Conservation (phyloP, 2,329 filamentous ascomycete genomes). For the Aspergillus uvarum region DNA sequence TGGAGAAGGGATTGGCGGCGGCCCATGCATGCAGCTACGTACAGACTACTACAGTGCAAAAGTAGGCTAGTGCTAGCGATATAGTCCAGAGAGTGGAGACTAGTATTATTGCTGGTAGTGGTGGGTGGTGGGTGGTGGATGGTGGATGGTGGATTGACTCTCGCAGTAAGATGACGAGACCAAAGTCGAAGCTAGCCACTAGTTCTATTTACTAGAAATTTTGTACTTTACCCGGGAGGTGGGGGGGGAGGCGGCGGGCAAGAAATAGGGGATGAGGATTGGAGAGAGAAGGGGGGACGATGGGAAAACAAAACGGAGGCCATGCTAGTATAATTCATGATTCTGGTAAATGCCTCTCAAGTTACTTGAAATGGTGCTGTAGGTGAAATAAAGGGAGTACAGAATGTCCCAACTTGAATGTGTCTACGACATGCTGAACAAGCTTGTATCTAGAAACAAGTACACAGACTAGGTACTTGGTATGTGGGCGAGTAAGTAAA, state of each 20-base stretch:
- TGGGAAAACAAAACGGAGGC: background rate
- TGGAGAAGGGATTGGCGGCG: conserved; percentile 36
- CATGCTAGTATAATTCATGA: background rate
- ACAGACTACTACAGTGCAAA: background rate
- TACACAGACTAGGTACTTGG: too few species aligned
- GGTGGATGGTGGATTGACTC: conserved; percentile 16
- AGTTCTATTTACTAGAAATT: background rate
- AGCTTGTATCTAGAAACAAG: background rate
- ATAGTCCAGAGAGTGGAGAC: conserved; percentile 27
- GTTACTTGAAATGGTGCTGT: background rate
- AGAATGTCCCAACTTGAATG: background rate
- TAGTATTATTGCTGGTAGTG: conserved; percentile 15
- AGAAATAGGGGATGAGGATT: background rate
- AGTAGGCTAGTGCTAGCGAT: conserved; percentile 25
- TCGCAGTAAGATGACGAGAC: conserved; percentile 15
- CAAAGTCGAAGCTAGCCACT: background rate
- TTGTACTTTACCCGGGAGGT: background rate
- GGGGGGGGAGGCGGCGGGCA: background rate
- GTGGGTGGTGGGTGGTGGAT: conserved; percentile 16
- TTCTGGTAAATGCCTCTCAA: background rate
- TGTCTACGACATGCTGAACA: background rate
- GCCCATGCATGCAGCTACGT: conserved; percentile 29
- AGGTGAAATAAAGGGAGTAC: background rate
- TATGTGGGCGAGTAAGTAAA: background rate
- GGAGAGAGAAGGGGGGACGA: background rate